Conservation (phyloP, 192 early-diverging fungal species). For the Diversispora eburnea region DNA sequence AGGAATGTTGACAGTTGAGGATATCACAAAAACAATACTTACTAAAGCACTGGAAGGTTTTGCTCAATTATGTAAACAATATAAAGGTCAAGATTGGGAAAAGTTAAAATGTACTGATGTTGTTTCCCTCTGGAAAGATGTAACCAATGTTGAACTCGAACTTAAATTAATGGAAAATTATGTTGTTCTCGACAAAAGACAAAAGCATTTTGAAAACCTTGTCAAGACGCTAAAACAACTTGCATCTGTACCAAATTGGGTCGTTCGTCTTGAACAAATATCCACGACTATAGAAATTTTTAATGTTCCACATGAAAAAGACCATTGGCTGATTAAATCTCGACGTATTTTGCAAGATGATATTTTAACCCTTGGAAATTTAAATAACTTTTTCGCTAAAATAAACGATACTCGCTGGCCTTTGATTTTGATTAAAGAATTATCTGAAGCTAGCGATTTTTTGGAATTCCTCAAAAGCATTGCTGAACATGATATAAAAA, state of each 20-base stretch:
- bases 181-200: too few relatives aligned
- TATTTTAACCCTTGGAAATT: background rate
- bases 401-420: background rate
- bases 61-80: background rate
- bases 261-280: background rate
- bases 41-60: background rate
- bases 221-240: background rate
- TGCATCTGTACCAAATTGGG: background rate
- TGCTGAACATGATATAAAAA: constrained; percentile 22
- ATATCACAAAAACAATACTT: background rate
- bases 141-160: background rate
- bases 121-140: constrained; percentile 21
- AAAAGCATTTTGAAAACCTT: background rate
- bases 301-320: background rate
- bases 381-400: background rate
- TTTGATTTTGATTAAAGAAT: background rate
- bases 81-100: constrained; percentile 16
- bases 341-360: background rate
- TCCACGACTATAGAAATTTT: background rate
- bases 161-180: background rate
- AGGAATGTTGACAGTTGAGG: background rate
- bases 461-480: background rate
- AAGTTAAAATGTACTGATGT: background rate
- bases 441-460: background rate
- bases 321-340: background rate